These are phyloP conservation scores for Termitomyces sp. DNA, from an alignment of 768 basidiomycete genomes.

Conservation along the genomic window DNA sequence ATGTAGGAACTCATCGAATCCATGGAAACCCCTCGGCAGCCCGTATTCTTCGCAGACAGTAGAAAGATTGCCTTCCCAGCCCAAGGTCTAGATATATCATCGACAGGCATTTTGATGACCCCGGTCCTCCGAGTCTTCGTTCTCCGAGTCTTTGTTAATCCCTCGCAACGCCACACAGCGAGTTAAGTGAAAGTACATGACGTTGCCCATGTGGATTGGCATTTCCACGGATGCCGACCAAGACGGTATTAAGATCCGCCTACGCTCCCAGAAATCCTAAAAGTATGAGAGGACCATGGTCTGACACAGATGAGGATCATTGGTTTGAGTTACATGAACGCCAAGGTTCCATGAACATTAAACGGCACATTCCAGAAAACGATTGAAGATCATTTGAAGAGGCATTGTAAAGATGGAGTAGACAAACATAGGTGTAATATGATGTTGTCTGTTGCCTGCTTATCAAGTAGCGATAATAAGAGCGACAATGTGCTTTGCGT, in stretches of 20 bases:
- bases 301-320: neutral
- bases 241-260: neutral
- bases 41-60: neutral
- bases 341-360: neutral
- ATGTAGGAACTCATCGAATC: neutral
- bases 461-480: neutral
- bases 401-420: neutral
- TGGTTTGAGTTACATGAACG: neutral
- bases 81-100: neutral
- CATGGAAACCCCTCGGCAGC: conserved; percentile 7
- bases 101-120: neutral
- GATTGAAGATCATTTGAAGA: neutral
- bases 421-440: neutral
- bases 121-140: neutral
- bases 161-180: conserved; percentile 13
- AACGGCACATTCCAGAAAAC: neutral
- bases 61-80: neutral
- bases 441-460: neutral
- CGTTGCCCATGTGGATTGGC: neutral
- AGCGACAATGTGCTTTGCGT: neutral
- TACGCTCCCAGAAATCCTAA: neutral
- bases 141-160: neutral
- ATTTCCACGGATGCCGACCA: conserved; percentile 5
- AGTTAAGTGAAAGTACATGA: neutral
- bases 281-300: neutral